Base-by-base conservation (phyloP, 2,329 filamentous ascomycete species). In the Paramyrothecium sp. region DNA sequence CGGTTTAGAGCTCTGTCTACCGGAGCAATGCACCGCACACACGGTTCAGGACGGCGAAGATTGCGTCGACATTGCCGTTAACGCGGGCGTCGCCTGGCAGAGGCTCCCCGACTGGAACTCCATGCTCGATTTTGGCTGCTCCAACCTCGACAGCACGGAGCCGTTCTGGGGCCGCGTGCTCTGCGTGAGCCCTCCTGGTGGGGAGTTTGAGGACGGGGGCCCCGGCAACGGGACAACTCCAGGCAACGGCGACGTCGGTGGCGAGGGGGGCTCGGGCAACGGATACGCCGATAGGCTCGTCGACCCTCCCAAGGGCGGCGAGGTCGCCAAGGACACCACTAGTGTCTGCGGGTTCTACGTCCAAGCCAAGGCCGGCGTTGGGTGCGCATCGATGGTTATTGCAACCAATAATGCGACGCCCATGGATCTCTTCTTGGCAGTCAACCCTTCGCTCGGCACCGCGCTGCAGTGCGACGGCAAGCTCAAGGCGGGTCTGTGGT, bases 1-100 rank as follows among this genome's bases (percentile, higher is more conserved):
- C 17, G 63, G 59, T 7, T 17, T 56, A 7, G 55, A 59, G 46
- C 60, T 65, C 23, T 60, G 58, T 38, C 58, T 60, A n/a, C 58
- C 58, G 33, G 30, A 56, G 49, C 22, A n/a, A 22, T 60, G 58
- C 56, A 41, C 51, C 33, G 56, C 51, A 33, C 51, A 56, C 55
- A 46, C 41, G 13, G 44, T 59, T 26, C 30, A 57, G 47, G 51
- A 50, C 19, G 51, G 19, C 22, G 58, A 59, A 1, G 46, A 30
- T 22, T 60, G 58, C 56, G 50, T 58, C 20, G 23, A 20, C 7
- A 51, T 60, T 21, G 54, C 33, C 34, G 30, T 60, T 22, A 22
- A 49, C 30, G 22, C 11, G 7, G 56, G 60, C 11, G 22, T 51
- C 30, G 5, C 20, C 20, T 58, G 56, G 49, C 47, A 52, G 41